Evolutionary conservation across 2,329 filamentous ascomycete genomes (phyloP).

Genomic region (Alternaria brassicicola): DNA sequence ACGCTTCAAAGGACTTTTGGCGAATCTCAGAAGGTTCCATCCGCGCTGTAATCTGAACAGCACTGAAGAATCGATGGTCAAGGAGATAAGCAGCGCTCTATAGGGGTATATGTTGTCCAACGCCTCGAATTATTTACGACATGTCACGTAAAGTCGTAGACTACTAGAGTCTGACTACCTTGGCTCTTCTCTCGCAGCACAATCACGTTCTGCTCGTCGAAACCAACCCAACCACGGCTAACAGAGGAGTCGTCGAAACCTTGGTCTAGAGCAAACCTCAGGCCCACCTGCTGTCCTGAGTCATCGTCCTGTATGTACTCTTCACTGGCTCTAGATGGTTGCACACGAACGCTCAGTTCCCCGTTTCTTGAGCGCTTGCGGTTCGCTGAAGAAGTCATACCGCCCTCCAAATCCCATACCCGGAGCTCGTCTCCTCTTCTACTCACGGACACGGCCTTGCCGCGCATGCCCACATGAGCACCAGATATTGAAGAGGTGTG

Average conservation of each 20-base stretch:
- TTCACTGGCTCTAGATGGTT: constrained; percentile 44
- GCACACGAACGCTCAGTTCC: constrained; percentile 62
- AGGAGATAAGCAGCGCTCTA: neutral
- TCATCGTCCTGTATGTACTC: constrained; percentile 28
- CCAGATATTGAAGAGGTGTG: constrained; percentile 89
- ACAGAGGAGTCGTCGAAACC: constrained; percentile 50
- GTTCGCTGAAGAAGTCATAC: constrained; percentile 56
- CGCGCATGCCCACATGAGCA: constrained; percentile 80
- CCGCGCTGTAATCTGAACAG: neutral
- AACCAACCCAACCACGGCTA: constrained; percentile 73
- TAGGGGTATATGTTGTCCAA: neutral
- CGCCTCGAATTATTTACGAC: neutral
- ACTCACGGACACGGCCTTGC: constrained; percentile 90
- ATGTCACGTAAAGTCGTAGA: constrained; percentile 81
- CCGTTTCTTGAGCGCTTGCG: constrained; percentile 52
- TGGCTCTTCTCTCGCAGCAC: constrained; percentile 74
- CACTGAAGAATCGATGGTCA: neutral
- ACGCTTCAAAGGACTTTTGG: neutral
- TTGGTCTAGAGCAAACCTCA: constrained; percentile 46
- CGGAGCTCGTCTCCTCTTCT: constrained; percentile 70
- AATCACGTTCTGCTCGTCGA: constrained; percentile 91
- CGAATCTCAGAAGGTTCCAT: neutral
- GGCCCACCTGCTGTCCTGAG: constrained; percentile 34
- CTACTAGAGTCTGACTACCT: constrained; percentile 74
- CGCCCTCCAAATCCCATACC: constrained; percentile 87